Conservation (phyloP, 768 basidiomycete species). For the Daedaleopsis sinensis region DNA sequence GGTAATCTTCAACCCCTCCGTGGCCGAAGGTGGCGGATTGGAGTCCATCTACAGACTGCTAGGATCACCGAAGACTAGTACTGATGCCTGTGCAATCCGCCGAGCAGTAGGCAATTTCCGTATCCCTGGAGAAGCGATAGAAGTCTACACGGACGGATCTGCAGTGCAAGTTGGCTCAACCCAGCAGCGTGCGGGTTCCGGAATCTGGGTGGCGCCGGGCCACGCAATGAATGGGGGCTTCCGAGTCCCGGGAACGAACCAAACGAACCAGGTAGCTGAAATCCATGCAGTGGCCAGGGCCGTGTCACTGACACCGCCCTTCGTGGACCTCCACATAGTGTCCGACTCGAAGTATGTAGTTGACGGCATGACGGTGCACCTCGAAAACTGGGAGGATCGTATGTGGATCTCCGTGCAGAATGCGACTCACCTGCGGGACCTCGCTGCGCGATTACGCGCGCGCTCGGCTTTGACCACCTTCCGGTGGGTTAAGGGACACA, state of each 20-base stretch:
- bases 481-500: constrained; percentile 22
- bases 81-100: background rate
- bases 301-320: background rate
- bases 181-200: background rate
- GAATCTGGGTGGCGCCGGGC: background rate
- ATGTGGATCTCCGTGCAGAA: constrained; percentile 10
- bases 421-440: background rate
- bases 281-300: constrained; percentile 18
- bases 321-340: constrained; percentile 15
- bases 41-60: background rate
- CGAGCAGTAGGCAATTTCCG: background rate
- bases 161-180: background rate
- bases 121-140: background rate
- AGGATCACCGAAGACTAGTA: background rate
- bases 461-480: background rate
- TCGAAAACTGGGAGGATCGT: background rate
- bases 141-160: constrained; percentile 1
- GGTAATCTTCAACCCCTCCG: background rate
- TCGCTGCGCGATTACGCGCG: background rate
- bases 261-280: constrained; percentile 13
- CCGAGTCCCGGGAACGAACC: background rate
- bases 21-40: background rate
- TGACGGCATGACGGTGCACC: constrained; percentile 6
- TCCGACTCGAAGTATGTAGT: constrained; percentile 28
- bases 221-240: background rate